Conservation (phyloP, 176 grass and related monocot genomes). For the Lolium perenne region DNA sequence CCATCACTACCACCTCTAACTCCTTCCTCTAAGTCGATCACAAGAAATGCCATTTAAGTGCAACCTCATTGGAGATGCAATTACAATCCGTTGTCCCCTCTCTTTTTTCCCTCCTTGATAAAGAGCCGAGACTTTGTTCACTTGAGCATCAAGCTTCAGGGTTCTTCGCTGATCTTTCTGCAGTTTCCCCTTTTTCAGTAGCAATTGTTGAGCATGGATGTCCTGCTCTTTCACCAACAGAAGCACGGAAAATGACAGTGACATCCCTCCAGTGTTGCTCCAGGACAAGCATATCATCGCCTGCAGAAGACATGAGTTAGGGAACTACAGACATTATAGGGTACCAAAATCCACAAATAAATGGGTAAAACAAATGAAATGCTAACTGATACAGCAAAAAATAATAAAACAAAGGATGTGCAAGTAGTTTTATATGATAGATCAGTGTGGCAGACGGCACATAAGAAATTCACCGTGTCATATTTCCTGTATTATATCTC, state of each 20-base stretch:
- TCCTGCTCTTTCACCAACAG: slow-evolving; percentile 48
- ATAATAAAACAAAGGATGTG: slow-evolving; percentile 27
- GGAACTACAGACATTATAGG: not conserved
- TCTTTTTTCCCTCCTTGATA: slow-evolving; percentile 2
- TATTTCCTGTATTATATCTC: slow-evolving; percentile 19
- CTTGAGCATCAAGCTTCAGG: slow-evolving; percentile 42
- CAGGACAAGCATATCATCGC: slow-evolving; percentile 20
- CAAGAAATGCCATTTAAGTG: slow-evolving; percentile 42
- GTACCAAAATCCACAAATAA: slow-evolving; percentile 24
- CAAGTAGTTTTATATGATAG: slow-evolving; percentile 18
- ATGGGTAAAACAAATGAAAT: slow-evolving; percentile 21
- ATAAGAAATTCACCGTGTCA: slow-evolving; percentile 2
- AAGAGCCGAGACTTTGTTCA: slow-evolving; percentile 45
- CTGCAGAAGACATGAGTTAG: slow-evolving; percentile 33
- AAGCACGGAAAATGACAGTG: slow-evolving; percentile 32
- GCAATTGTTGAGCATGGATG: slow-evolving; percentile 43
- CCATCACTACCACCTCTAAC: slow-evolving; percentile 36
- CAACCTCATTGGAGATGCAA: slow-evolving; percentile 38
- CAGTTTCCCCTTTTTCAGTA: slow-evolving; percentile 44
- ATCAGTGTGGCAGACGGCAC: not conserved
- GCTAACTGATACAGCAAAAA: not conserved
- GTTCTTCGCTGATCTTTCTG: slow-evolving; percentile 43
- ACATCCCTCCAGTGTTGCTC: slow-evolving; percentile 32
- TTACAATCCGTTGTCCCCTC: slow-evolving; percentile 18
- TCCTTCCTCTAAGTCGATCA: slow-evolving; percentile 42